Base-by-base conservation (phyloP, 805 yeast genomes). In the Blastobotrys mokoenaii region DNA sequence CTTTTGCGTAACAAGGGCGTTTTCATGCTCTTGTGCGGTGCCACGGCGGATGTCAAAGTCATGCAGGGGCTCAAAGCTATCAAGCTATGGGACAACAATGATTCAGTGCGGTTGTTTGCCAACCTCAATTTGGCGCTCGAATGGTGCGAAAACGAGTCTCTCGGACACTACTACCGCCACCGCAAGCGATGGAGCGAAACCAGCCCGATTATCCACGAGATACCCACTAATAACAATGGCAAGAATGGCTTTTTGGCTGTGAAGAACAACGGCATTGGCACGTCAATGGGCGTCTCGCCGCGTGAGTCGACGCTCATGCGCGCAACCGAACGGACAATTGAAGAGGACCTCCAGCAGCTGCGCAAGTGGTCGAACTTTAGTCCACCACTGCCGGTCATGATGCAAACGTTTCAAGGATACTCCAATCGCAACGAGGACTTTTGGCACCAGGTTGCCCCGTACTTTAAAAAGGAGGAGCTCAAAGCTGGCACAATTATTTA, bases 111-210 rank as follows among this genome's bases (percentile, higher is more conserved):
- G 54, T 70, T 89, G 38, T 90, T 88, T 59, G 76, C 75, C 45
- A 83, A 85, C 44, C 71, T 93, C 55, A 93, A 93, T 59, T 76
- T 83, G 45, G 95, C 96, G 0, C 71, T 93, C 37, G 97, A 93
- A 64, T 90, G 96, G 96, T 87, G 97, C 68, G 98, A 93, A 62
- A 90, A 93, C 64, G 81, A 82, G 55, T 87, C 89, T 54, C 71
- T 93, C 56, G 70, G 75, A 42, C 76, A 79, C 25, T 82, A 81
- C 60, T 78, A 72, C 53, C 67, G 51, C 25, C 63, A 67, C 46
- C 55, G 65, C 18, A 63, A 62, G 20, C 46, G 33, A 14, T 38
- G 46, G 27, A 48, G 47, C 11, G 11, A 8, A 9, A 5, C 5
- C 5, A 18, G 38, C 5, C 30, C 20, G 2, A 22, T 17, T 18